Evolutionary conservation across 768 basidiomycete genomes (phyloP).

Genomic region (Boletus sensibilis): DNA sequence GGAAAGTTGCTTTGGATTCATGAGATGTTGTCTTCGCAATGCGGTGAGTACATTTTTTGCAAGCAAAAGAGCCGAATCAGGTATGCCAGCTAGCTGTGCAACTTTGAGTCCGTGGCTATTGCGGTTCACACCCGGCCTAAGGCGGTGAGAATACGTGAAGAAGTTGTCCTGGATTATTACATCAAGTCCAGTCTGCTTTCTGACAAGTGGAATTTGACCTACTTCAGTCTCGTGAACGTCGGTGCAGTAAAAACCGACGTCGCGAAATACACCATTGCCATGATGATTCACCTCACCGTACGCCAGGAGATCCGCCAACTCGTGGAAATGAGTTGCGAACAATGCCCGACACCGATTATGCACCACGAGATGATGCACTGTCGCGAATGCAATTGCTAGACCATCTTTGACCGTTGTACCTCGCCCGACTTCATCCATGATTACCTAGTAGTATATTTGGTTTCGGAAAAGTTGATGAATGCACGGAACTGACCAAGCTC

Average conservation of each 20-base stretch:
- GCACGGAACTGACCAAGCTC: constrained; percentile 63
- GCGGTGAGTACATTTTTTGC: constrained; percentile 54
- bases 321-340: constrained; percentile 99
- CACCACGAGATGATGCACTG: constrained; percentile 75
- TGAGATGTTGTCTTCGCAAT: constrained; percentile 31
- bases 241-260: constrained; percentile 85
- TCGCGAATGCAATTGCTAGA: constrained; percentile 89
- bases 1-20: constrained; percentile 30
- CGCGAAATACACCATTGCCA: constrained; percentile 50
- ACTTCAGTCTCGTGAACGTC: constrained; percentile 79
- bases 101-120: constrained; percentile 92
- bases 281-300: constrained; percentile 42
- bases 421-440: constrained; percentile 99
- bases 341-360: constrained; percentile 78
- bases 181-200: neutral
- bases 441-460: constrained; percentile 56
- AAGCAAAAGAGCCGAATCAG: constrained; percentile 54
- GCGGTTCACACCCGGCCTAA: constrained; percentile 82
- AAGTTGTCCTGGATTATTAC: constrained; percentile 54
- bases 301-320: constrained; percentile 82
- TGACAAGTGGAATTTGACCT: constrained; percentile 27
- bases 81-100: constrained; percentile 85
- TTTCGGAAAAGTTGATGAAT: neutral
- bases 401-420: constrained; percentile 94
- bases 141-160: constrained; percentile 81